Base-by-base conservation (phyloP, 306 rosid species). In the Abrus precatorius region DNA sequence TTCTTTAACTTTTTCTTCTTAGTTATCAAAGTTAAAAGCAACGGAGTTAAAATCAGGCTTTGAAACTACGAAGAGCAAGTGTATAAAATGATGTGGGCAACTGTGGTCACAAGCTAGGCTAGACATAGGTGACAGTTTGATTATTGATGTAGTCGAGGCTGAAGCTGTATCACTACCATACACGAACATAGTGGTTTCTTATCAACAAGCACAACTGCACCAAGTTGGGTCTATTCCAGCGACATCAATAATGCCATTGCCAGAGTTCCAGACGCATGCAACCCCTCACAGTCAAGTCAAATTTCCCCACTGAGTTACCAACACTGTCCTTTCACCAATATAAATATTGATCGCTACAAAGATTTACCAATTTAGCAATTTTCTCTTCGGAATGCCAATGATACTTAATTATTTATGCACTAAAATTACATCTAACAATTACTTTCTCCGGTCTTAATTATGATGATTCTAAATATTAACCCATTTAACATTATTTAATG, bases 51-150 rank as follows among this genome's bases (percentile, higher is more conserved):
- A 0, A 20, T 20, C 20, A 20, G 20, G 20, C 20, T 20, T 20
- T 20, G 20, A 20, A 36, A 36, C 40, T 36, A 36, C 40, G 40
- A 27, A 29, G 55, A 48, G 50, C 7, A 57, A 74, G 0, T 7
- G 0, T 0, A 12, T 29, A 60, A 50, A 76, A 36, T 48, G 61
- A 75, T 6, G 10, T 34, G 62, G 72, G 54, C 45, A 75, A 45
- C 70, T 43, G 63, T 20, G 14, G 3, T 62, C 10, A 12, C 27
- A 60, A 28, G 41, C 7, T 27, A 41, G 43, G 53, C 44, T 12
- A 38, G 49, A 72, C 34, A 72, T 38, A 7, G 72, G 62, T 75
- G 72, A 75, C 28, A 20, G 50, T 47, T 61, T 36, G n/a, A 76
- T 76, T 36, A 65, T 64, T 76, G 80, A 63, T 49, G 50, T 3